Evolutionary conservation across 768 basidiomycete genomes (phyloP).

Genomic region (Auricularia heimuer): DNA sequence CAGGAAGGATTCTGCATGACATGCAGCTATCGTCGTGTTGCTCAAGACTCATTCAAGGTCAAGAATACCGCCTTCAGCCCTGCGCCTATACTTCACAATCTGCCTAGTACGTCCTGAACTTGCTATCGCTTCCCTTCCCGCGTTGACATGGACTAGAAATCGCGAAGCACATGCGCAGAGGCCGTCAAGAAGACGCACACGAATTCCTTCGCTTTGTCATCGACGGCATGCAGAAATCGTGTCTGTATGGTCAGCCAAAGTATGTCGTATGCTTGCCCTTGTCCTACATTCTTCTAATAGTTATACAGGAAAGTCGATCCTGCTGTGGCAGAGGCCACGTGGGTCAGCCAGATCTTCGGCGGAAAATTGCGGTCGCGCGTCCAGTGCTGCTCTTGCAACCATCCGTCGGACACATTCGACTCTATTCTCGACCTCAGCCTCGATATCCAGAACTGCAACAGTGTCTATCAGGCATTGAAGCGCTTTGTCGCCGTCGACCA

Average conservation of each 20-base stretch:
- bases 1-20: slow-evolving; percentile 61
- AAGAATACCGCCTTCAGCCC: slow-evolving; percentile 50
- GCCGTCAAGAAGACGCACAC: slow-evolving; percentile 96
- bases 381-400: slow-evolving; percentile 65
- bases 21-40: slow-evolving; percentile 55
- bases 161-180: slow-evolving; percentile 81
- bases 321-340: slow-evolving; percentile 74
- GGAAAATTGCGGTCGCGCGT: slow-evolving; percentile 88
- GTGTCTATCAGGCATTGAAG: slow-evolving; percentile 60
- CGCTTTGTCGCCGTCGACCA: slow-evolving; percentile 77
- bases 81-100: slow-evolving; percentile 47
- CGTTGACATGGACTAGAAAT: slow-evolving; percentile 43
- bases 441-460: slow-evolving; percentile 61
- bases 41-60: slow-evolving; percentile 39
- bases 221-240: slow-evolving; percentile 82
- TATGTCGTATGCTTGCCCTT: slow-evolving; percentile 27
- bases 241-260: slow-evolving; percentile 62
- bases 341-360: slow-evolving; percentile 92
- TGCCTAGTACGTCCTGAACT: slow-evolving; percentile 46
- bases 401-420: slow-evolving; percentile 96
- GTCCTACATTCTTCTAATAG: not conserved
- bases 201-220: slow-evolving; percentile 94
- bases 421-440: slow-evolving; percentile 87
- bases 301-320: slow-evolving; percentile 54
- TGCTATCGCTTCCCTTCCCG: not conserved